A percentile compares a stretch with the other conserved stretches of the same genome.
Evolutionary conservation across 2,329 filamentous ascomycete genomes (phyloP).

Genomic region (Arthroderma sp.): DNA sequence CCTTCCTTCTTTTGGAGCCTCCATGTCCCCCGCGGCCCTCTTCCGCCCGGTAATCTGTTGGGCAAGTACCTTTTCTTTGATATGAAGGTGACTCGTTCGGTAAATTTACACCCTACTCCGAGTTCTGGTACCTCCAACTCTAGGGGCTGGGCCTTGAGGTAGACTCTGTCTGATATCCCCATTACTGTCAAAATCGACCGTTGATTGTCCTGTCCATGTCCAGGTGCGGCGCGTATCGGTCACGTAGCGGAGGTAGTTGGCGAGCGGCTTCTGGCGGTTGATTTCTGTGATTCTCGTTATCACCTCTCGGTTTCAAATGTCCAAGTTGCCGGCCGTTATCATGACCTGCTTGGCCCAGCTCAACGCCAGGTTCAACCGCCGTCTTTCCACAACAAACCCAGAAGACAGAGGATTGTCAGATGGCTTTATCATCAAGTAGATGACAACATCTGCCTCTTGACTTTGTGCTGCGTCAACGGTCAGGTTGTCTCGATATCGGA

Average conservation of each 20-base stretch:
- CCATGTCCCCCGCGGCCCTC: too few relatives aligned
- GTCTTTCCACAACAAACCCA: constrained; percentile 4
- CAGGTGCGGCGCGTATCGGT: background rate
- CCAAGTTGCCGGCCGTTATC: background rate
- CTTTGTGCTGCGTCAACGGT: constrained; percentile 5
- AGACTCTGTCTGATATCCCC: too few relatives aligned
- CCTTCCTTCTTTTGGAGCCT: too few relatives aligned
- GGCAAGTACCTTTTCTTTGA: too few relatives aligned
- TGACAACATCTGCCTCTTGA: constrained; percentile 6
- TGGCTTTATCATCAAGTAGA: constrained; percentile 6
- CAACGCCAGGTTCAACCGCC: constrained; percentile 3
- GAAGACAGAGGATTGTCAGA: background rate
- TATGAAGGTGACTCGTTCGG: too few relatives aligned
- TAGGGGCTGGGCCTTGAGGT: too few relatives aligned
- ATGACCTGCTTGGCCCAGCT: constrained; percentile 1
- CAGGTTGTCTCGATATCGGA: constrained; percentile 1
- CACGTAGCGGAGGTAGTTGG: background rate
- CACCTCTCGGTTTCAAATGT: background rate
- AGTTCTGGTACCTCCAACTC: too few relatives aligned
- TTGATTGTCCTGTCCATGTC: background rate
- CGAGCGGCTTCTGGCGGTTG: background rate
- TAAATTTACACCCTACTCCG: too few relatives aligned
- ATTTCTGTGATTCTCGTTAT: background rate
- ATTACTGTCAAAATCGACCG: too few relatives aligned
- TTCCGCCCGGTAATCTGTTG: too few relatives aligned